phyloP scores from a whole-genome alignment of 2,329 filamentous ascomycete genomes.

The Cercospora beticola region DNA sequence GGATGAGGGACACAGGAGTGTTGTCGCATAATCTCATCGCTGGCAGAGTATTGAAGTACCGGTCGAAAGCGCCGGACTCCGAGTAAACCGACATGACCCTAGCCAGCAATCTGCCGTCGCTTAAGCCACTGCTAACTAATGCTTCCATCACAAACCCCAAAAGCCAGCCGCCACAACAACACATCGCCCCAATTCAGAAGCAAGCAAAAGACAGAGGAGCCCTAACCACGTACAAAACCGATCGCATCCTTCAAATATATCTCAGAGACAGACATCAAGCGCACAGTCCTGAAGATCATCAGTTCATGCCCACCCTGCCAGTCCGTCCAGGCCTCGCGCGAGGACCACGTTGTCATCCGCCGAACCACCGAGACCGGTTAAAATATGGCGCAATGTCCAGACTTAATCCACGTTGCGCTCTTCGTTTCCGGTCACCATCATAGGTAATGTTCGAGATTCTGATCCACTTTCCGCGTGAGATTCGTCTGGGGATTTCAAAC shows the following conservation, averaged over 20 bases:
- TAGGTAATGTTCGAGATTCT: neutral
- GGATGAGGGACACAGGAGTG: neutral
- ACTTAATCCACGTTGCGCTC: neutral
- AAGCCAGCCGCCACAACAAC: neutral
- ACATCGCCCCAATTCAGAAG: neutral
- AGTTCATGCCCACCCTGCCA: neutral
- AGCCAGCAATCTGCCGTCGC: neutral
- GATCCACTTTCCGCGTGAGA: neutral
- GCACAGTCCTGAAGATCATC: neutral
- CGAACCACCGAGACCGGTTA: neutral
- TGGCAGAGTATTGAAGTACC: neutral
- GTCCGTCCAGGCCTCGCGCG: neutral
- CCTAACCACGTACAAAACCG: neutral
- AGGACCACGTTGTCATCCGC: neutral
- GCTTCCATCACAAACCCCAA: neutral
- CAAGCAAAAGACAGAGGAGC: neutral
- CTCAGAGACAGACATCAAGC: neutral
- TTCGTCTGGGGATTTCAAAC: neutral
- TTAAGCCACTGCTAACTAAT: neutral
- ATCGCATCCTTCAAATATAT: neutral
- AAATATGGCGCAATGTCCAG: neutral
- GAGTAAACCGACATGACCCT: neutral
- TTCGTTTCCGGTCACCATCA: neutral
- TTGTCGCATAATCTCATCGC: neutral
- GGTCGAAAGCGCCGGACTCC: neutral